Conservation (phyloP, 2,329 filamentous ascomycete species). For the Tolypocladium amazonense region DNA sequence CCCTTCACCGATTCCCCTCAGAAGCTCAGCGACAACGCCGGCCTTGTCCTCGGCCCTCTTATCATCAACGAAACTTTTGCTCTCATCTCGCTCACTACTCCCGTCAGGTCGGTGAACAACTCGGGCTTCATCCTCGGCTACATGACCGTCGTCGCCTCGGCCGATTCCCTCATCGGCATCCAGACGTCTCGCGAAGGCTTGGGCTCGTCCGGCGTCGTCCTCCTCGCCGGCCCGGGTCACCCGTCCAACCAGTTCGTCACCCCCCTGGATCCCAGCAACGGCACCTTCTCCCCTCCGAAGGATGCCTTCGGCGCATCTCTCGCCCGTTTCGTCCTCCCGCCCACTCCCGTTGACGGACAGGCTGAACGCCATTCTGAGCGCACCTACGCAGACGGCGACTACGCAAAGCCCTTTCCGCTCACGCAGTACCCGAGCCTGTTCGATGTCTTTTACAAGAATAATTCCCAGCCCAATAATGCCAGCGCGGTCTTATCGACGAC, state of each 20-base stretch:
- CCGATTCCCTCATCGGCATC: conserved; percentile 51
- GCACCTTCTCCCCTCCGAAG: conserved; percentile 27
- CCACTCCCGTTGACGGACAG: conserved; percentile 26
- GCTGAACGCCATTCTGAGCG: conserved; percentile 34
- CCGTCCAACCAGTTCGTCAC: conserved; percentile 53
- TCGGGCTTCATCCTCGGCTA: conserved; percentile 62
- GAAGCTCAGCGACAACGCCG: conserved; percentile 37
- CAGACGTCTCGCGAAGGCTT: conserved; percentile 58
- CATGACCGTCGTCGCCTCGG: conserved; percentile 69
- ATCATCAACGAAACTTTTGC: conserved; percentile 63
- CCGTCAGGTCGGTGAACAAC: conserved; percentile 54
- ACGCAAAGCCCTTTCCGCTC: conserved; percentile 46
- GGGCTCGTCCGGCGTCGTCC: conserved; percentile 55
- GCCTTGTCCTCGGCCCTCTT: conserved; percentile 68
- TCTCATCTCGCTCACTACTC: conserved; percentile 70
- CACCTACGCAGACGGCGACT: conserved; percentile 23
- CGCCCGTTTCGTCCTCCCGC: conserved; percentile 53
- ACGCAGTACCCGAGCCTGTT: conserved; percentile 52
- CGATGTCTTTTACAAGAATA: conserved; percentile 42
- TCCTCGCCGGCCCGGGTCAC: conserved; percentile 59
- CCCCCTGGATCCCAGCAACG: conserved; percentile 33
- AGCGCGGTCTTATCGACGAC: conserved; percentile 55
- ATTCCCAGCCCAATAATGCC: conserved; percentile 49
- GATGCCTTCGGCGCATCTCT: conserved; percentile 28
- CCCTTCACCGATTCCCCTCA: conserved; percentile 39